Percentiles rank a stretch among this genome's conserved stretches.
phyloP scores from a whole-genome alignment of 2,329 filamentous ascomycete genomes.

The Trichoderma cornu-damae region DNA sequence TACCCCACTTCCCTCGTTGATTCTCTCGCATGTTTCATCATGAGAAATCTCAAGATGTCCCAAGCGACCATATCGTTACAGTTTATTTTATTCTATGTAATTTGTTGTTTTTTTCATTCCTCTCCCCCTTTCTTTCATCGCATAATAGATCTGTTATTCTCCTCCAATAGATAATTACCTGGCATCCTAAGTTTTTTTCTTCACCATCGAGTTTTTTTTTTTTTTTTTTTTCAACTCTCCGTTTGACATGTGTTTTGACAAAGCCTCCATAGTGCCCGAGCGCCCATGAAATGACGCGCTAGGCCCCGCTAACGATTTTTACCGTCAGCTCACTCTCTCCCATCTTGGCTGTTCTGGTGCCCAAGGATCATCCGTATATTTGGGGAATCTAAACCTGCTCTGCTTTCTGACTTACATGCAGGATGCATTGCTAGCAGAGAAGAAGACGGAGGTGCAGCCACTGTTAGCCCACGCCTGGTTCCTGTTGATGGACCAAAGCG shows the following conservation, averaged over 20 bases:
- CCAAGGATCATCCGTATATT: not conserved
- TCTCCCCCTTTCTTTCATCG: too few species aligned
- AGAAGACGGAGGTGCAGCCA: too few species aligned
- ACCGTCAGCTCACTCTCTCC: slow-evolving; percentile 8
- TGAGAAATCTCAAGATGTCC: too few species aligned
- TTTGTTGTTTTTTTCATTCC: too few species aligned
- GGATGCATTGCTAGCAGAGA: not conserved
- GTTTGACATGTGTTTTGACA: not conserved
- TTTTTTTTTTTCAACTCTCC: not conserved
- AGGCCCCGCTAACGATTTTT: slow-evolving; percentile 13
- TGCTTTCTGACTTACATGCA: not conserved
- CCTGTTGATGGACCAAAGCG: not conserved
- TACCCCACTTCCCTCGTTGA: too few species aligned
- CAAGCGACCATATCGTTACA: too few species aligned
- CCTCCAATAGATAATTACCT: too few species aligned
- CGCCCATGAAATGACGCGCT: slow-evolving; percentile 4
- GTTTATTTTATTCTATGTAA: too few species aligned
- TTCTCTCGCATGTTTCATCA: too few species aligned
- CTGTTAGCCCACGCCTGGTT: not conserved
- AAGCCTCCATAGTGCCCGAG: not conserved
- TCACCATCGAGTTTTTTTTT: too few species aligned
- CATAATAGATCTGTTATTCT: too few species aligned
- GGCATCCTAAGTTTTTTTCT: not conserved
- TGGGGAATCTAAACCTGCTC: not conserved
- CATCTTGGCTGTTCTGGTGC: too few species aligned